Conservation (phyloP, 1,284 basidiomycete species). For the Sanghuangporus weigelae region DNA sequence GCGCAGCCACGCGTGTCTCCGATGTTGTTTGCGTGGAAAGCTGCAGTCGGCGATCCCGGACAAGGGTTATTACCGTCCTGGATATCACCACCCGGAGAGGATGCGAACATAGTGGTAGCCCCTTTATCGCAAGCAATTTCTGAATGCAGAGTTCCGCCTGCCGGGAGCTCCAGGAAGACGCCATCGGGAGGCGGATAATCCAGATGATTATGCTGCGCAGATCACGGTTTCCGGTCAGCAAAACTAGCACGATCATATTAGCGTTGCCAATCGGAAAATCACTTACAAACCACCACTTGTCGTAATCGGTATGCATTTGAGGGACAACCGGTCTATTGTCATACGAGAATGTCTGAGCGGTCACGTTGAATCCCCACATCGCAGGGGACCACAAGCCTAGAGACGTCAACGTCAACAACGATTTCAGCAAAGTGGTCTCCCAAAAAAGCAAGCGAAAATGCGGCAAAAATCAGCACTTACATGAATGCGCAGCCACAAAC, state of each 20-base stretch:
- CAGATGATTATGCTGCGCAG: conserved; percentile 44
- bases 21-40: conserved; percentile 50
- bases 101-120: conserved; percentile 46
- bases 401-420: background rate
- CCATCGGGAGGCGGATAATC: conserved; percentile 48
- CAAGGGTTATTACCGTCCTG: conserved; percentile 44
- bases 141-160: conserved; percentile 42
- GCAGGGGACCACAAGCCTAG: conserved; percentile 29
- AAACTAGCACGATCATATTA: background rate
- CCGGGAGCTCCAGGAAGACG: conserved; percentile 55
- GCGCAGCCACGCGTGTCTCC: conserved; percentile 59
- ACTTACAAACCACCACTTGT: conserved; percentile 62
- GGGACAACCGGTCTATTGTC: conserved; percentile 55
- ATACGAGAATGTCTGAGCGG: conserved; percentile 41
- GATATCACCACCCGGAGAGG: conserved; percentile 46
- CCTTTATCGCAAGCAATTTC: conserved; percentile 56
- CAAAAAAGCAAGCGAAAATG: background rate
- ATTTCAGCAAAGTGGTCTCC: background rate
- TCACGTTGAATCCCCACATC: conserved; percentile 56
- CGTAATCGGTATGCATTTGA: conserved; percentile 46
- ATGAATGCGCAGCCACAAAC: conserved; percentile 2
- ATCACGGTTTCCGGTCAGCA: conserved; percentile 6
- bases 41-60: conserved; percentile 35
- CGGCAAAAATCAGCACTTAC: conserved; percentile 10
- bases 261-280: background rate